Conservation (phyloP, 441 rosid species). For the Isatis lusitanica region DNA sequence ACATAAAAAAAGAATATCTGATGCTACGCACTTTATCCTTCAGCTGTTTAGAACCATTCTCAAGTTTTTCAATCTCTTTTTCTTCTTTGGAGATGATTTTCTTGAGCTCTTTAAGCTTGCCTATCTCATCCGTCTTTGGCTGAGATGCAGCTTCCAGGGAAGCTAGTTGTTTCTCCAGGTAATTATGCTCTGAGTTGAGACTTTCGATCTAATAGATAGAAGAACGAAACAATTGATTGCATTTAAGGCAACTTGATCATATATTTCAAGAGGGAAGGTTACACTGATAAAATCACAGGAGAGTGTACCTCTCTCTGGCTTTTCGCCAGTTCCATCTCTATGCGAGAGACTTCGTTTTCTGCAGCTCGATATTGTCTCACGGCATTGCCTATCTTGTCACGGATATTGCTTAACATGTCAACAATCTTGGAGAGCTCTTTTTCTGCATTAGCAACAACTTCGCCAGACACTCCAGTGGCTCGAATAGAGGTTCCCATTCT, state of each 20-base stretch:
- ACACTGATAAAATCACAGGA: neutral
- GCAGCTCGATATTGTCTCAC: slow-evolving; percentile 61
- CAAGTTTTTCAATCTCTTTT: slow-evolving; percentile 65
- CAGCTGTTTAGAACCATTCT: slow-evolving; percentile 72
- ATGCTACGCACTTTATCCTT: slow-evolving; percentile 66
- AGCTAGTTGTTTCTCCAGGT: slow-evolving; percentile 78
- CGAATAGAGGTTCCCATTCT: slow-evolving; percentile 96
- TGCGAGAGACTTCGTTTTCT: slow-evolving; percentile 58
- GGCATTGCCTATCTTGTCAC: slow-evolving; percentile 64
- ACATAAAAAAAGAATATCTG: neutral
- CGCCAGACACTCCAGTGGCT: slow-evolving; percentile 69
- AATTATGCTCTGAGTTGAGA: slow-evolving; percentile 64
- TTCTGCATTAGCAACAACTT: slow-evolving; percentile 68
- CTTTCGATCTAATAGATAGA: slow-evolving; percentile 63
- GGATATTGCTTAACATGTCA: slow-evolving; percentile 54
- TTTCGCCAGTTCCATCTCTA: slow-evolving; percentile 92
- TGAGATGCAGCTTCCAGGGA: slow-evolving; percentile 78
- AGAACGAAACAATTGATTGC: slow-evolving; percentile 24
- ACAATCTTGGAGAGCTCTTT: slow-evolving; percentile 62
- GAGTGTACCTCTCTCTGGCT: slow-evolving; percentile 75
- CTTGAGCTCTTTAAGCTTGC: slow-evolving; percentile 67
- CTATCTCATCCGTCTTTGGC: slow-evolving; percentile 75
- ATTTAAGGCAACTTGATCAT: slow-evolving; percentile 16
- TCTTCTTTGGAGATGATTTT: slow-evolving; percentile 59
- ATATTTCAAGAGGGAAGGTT: slow-evolving; percentile 15